A percentile compares a stretch with the other conserved stretches of the same genome.
phyloP scores from a whole-genome alignment of 805 yeast genomes.

The Debaryomyces maramus region DNA sequence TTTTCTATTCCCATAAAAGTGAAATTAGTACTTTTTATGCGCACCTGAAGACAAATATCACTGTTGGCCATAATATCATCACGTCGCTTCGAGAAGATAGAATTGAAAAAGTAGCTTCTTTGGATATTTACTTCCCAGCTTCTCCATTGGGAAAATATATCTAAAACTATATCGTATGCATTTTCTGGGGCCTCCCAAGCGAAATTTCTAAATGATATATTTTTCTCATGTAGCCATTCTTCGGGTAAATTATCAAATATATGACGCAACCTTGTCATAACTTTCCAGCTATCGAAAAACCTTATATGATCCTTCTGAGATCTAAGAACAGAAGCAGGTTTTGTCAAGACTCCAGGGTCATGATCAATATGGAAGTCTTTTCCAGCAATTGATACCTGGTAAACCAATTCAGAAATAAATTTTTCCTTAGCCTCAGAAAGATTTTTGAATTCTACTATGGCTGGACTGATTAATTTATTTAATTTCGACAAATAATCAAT shows the following conservation, averaged over 20 bases:
- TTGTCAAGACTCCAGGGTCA: constrained; percentile 88
- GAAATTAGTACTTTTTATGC: background rate
- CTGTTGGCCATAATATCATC: background rate
- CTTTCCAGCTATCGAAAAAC: constrained; percentile 83
- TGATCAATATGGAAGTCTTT: constrained; percentile 53
- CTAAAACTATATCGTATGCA: constrained; percentile 56
- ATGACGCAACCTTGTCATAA: constrained; percentile 76
- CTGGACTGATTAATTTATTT: constrained; percentile 13
- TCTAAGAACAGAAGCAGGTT: constrained; percentile 80
- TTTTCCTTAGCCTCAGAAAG: constrained; percentile 13
- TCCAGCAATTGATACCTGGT: constrained; percentile 41
- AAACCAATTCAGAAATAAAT: constrained; percentile 38
- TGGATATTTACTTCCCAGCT: constrained; percentile 71
- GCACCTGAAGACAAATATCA: background rate
- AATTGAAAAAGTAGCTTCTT: constrained; percentile 19
- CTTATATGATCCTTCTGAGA: constrained; percentile 73
- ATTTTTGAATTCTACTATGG: constrained; percentile 16
- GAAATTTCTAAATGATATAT: constrained; percentile 26
- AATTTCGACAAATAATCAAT: constrained; percentile 15
- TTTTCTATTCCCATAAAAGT: background rate
- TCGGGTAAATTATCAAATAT: constrained; percentile 59
- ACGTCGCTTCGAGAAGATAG: constrained; percentile 10
- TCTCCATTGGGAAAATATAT: constrained; percentile 77
- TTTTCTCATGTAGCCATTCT: constrained; percentile 44
- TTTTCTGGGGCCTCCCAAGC: constrained; percentile 48